Evolutionary conservation across 139 green algal genomes (phyloP), one percentile per base, ranked within the genome.

Genomic region (Chlamydomonas incerta): DNA sequence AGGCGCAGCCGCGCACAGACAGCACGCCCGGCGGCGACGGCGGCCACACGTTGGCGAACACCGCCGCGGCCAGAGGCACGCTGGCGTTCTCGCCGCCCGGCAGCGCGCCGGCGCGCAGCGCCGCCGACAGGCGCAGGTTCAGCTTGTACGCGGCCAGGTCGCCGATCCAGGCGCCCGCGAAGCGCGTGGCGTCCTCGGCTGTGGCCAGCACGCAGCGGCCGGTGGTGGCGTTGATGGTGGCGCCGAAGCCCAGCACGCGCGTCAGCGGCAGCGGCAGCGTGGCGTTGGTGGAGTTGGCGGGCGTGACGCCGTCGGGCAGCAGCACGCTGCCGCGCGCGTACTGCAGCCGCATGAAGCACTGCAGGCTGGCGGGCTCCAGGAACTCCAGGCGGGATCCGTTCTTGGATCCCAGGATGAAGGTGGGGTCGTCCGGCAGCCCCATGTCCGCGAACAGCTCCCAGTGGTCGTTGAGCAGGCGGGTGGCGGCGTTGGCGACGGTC

Each of bases 371-470:
- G 29, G 9, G 29, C 4, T 70, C 37, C 35, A 73, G 67, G 62
- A 83, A 74, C 77, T 83, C 77, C 21, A 83, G n/a, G 31, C 74
- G 77, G 20, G 55, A 28, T 4, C 67, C 77, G 41, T 21, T 33
- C 29, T 34, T 17, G 29, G 28, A 26, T 0, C 77, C 77, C 2
- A 72, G 50, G 63, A 83, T 60, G 75, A 33, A 58, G 75, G 72
- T 62, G 31, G 29, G 11, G 65, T 65, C 72, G 41, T 50, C 41
- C 41, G 41, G 41, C 41, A 50, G 41, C 41, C 41, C 41, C 6
- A 8, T 50, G 41, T 50, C 41, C 41, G 8, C 41, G 41, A 50
- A 50, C 41, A 50, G 41, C 41, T 50, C 41, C 41, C 41, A 50
- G 41, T 50, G 5, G 41, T 50, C 41, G 41, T 50, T 13, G 6